Conservation (phyloP, 2,329 filamentous ascomycete genomes). For the Cyanodermella asteris region DNA sequence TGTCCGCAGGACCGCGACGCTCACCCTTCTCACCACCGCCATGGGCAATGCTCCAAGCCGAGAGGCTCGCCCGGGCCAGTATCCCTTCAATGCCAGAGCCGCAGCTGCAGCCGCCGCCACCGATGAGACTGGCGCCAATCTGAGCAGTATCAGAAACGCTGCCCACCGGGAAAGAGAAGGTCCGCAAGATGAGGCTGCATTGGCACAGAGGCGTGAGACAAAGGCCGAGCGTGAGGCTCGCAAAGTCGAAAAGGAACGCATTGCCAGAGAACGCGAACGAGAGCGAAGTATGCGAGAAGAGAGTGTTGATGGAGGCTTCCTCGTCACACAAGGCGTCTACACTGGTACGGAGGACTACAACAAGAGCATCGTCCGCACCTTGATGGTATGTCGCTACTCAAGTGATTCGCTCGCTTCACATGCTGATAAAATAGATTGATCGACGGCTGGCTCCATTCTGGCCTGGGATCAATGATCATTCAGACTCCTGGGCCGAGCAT, state of each 20-base stretch:
- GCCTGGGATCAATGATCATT: conserved; percentile 78
- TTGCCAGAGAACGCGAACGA: conserved; percentile 55
- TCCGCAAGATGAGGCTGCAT: conserved; percentile 25
- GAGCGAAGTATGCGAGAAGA: conserved; percentile 82
- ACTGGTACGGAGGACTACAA: conserved; percentile 83
- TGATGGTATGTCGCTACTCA: conserved; percentile 45
- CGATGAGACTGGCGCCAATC: too few species aligned
- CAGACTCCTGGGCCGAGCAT: conserved; percentile 74
- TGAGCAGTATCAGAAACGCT: too few species aligned
- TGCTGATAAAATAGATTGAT: conserved; percentile 66
- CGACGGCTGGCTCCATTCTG: conserved; percentile 84
- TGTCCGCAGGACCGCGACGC: too few species aligned
- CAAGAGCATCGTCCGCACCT: conserved; percentile 66
- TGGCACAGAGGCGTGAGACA: conserved; percentile 55
- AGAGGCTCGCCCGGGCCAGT: too few species aligned
- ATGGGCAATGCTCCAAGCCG: too few species aligned
- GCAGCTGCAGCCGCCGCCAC: too few species aligned
- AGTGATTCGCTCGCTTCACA: conserved; percentile 3
- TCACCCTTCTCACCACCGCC: too few species aligned
- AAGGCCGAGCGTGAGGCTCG: conserved; percentile 79
- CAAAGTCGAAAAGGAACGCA: conserved; percentile 60
- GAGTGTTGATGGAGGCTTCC: conserved; percentile 77
- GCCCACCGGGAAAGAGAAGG: too few species aligned
- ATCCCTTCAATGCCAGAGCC: too few species aligned
- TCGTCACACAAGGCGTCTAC: conserved; percentile 88